phyloP scores from a whole-genome alignment of 495 filamentous ascomycete species.

The Aspergillus saccharolyticus region DNA sequence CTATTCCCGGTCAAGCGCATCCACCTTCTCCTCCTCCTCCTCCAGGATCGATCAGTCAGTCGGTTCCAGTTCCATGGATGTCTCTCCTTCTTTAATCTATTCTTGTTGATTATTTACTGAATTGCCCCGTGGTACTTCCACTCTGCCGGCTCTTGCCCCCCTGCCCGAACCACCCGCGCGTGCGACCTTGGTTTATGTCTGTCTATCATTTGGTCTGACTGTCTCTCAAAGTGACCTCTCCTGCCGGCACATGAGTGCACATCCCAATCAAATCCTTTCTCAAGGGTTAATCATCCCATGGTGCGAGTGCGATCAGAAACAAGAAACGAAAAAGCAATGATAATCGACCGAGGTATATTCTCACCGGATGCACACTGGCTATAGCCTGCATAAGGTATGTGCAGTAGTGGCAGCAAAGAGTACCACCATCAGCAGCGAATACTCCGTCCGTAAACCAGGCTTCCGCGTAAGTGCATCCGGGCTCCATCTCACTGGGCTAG shows the following conservation, averaged over 20 bases:
- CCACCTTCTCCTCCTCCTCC: background rate
- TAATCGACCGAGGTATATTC: background rate
- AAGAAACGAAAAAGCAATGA: background rate
- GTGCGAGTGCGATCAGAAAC: background rate
- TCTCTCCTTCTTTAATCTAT: background rate
- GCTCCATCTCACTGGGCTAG: conserved; percentile 9
- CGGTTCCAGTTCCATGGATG: conserved; percentile 5
- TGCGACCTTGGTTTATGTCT: background rate
- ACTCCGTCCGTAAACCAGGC: conserved; percentile 1
- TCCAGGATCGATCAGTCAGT: background rate
- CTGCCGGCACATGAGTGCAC: background rate
- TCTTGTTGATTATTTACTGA: background rate
- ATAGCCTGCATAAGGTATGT: background rate
- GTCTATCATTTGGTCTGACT: background rate
- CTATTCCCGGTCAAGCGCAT: background rate
- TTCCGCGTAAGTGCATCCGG: conserved; percentile 14
- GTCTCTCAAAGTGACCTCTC: background rate
- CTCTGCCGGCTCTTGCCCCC: background rate
- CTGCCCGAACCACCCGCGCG: background rate
- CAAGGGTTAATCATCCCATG: background rate
- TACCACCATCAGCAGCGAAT: background rate
- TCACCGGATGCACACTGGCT: background rate
- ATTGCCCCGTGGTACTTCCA: background rate
- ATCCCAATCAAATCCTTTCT: background rate
- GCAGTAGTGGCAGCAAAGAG: background rate